Evolutionary conservation across 2,329 filamentous ascomycete genomes (phyloP), one percentile per base, ranked within the genome.

Genomic region (Sclerotinia minor): DNA sequence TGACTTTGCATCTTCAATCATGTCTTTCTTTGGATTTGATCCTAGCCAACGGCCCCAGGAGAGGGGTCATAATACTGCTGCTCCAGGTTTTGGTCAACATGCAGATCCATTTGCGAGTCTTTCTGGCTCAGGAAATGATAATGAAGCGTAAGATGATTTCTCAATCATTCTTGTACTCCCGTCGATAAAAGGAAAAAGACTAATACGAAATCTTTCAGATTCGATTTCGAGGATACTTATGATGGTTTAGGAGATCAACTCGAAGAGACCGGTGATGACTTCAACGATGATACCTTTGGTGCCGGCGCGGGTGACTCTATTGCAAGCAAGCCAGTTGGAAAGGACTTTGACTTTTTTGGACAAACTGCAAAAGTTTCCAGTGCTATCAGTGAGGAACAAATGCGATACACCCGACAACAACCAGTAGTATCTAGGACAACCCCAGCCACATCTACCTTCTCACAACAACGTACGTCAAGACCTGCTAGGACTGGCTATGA

Each of bases 331-430:
- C 75, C 82, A 15, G 87, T 95, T 69, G 94, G 94, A 76, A 96
- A 92, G 78, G 94, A 99, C 79, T 98, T 98, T 75, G 95, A 99
- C 79, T 99, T 98, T 80, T 96, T 96, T 72, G 94, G 94, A 52
- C 89, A 92, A 76, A 99, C 95, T 8, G 94, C 94, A 68, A 88
- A 94, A 79, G 91, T 97, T 52, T 85, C 93, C 26, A 85, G 89
- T 80, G 93, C 90, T 47, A 91, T 99, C 73, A 91, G 92, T 72
- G 93, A 98, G 79, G 95, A 98, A 80, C 92, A 97, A 77, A 83
- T 93, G 75, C 89, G 93, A 68, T 97, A 89, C 79, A 87, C 86
- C 74, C 89, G 93, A 65, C 89, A 94, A 72, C 85, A 90, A 72
- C 89, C 90, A 19, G 79, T 83, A 24, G 79, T 83, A 24, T 78